Evolutionary conservation across 1,284 basidiomycete genomes (phyloP).

Genomic region (Sporisorium exsertum): DNA sequence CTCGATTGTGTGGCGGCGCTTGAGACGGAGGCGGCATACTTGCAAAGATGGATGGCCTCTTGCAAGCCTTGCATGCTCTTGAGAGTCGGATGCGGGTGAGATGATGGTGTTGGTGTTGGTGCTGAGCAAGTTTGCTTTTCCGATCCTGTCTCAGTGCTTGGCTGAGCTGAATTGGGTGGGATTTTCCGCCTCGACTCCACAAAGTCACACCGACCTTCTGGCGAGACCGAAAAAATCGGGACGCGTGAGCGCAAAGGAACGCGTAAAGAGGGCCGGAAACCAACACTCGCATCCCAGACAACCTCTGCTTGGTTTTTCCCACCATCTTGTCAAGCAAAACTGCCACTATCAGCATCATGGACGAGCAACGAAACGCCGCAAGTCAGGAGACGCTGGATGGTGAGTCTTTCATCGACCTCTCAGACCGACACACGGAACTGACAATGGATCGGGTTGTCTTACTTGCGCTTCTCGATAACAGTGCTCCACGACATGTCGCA

Average conservation of each 20-base stretch:
- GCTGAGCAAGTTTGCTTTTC: neutral
- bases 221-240: neutral
- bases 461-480: conserved; percentile 75
- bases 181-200: conserved; percentile 11
- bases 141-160: neutral
- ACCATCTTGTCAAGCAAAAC: conserved; percentile 5
- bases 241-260: conserved; percentile 14
- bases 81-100: neutral
- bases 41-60: neutral
- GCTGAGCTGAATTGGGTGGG: conserved; percentile 4
- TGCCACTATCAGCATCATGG: conserved; percentile 10
- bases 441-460: conserved; percentile 74
- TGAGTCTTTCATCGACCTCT: conserved; percentile 44
- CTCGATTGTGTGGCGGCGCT: conserved; percentile 10
- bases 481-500: conserved; percentile 85
- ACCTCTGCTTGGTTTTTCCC: neutral
- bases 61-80: conserved; percentile 1
- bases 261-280: conserved; percentile 32
- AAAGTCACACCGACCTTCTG: conserved; percentile 18
- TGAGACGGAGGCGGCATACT: conserved; percentile 17
- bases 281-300: conserved; percentile 23
- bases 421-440: neutral
- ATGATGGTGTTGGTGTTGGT: neutral
- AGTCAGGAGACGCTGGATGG: conserved; percentile 33
- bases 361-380: conserved; percentile 32